A percentile compares a stretch with the other conserved stretches of the same genome.
Conservation (phyloP, 2,329 filamentous ascomycete genomes). For the Colletotrichum orbiculare region DNA sequence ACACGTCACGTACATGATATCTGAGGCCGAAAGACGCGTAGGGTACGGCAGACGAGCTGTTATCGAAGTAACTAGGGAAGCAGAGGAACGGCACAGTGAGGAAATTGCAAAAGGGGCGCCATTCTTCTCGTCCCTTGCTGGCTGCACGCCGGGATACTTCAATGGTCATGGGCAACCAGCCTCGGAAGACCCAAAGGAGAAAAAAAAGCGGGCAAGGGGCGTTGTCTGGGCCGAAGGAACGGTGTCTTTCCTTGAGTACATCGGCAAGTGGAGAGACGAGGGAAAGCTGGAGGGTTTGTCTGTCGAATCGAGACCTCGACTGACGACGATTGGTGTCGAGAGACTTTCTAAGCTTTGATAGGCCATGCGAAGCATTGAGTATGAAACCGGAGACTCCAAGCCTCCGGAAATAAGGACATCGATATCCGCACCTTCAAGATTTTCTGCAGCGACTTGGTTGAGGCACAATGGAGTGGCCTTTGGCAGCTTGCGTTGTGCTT, state of each 20-base stretch:
- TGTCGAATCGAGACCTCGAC: neutral
- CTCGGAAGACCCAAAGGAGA: conserved; percentile 4
- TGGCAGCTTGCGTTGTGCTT: no score
- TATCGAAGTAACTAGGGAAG: conserved; percentile 40
- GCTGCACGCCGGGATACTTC: conserved; percentile 25
- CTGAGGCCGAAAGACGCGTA: neutral
- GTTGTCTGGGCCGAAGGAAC: conserved; percentile 3
- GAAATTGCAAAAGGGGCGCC: conserved; percentile 44
- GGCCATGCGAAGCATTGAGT: no score
- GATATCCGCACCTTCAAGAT: no score
- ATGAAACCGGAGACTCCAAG: no score
- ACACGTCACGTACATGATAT: conserved; percentile 53
- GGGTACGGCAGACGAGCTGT: conserved; percentile 50
- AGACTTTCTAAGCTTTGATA: neutral
- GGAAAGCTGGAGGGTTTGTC: neutral
- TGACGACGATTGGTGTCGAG: neutral
- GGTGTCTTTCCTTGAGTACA: neutral
- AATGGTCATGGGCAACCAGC: conserved; percentile 4
- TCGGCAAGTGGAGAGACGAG: neutral
- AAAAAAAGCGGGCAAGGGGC: neutral
- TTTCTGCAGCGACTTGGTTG: no score
- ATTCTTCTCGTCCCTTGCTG: conserved; percentile 21
- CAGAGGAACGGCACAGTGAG: conserved; percentile 41
- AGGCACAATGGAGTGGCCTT: no score
- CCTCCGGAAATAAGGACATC: no score